phyloP scores from a whole-genome alignment of 2,329 filamentous ascomycete species.

The Ceratocystis albifundus region DNA sequence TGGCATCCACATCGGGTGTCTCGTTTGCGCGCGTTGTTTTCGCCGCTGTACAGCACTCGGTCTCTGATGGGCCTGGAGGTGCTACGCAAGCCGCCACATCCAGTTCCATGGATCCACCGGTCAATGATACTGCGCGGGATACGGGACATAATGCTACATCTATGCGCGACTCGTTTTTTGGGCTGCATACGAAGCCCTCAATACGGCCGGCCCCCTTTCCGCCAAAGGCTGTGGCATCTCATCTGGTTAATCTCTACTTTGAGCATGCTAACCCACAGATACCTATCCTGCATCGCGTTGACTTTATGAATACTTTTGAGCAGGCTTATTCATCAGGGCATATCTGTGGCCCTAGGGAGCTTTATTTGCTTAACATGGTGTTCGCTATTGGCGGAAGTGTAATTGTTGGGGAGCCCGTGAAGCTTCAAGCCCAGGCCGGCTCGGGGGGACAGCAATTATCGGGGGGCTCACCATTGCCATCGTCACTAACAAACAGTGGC shows the following conservation, averaged over 20 bases:
- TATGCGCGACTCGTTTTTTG: conserved; percentile 94
- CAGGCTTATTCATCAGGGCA: conserved; percentile 61
- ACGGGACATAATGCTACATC: conserved; percentile 45
- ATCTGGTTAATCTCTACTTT: conserved; percentile 75
- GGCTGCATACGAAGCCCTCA: conserved; percentile 79
- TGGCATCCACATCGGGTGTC: conserved; percentile 79
- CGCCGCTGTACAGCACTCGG: conserved; percentile 70
- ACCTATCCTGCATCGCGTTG: conserved; percentile 74
- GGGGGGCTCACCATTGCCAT: conserved; percentile 24
- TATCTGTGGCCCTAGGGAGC: conserved; percentile 59
- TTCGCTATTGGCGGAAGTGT: conserved; percentile 93
- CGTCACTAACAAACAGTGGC: conserved; percentile 25
- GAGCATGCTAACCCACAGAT: conserved; percentile 95
- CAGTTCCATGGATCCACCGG: conserved; percentile 23
- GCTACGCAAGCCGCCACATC: conserved; percentile 25
- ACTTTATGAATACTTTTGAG: conserved; percentile 84
- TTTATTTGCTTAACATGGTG: conserved; percentile 95
- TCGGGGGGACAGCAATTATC: conserved; percentile 23
- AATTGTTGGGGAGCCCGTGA: conserved; percentile 58
- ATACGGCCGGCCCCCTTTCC: conserved; percentile 81
- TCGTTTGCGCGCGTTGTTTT: conserved; percentile 92
- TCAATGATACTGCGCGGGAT: background rate
- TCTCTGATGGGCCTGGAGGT: conserved; percentile 36
- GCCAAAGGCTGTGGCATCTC: conserved; percentile 57
- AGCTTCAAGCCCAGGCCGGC: conserved; percentile 36